Evolutionary conservation across 768 basidiomycete genomes (phyloP), one percentile per base, ranked within the genome.

Genomic region (Suillus discolor): DNA sequence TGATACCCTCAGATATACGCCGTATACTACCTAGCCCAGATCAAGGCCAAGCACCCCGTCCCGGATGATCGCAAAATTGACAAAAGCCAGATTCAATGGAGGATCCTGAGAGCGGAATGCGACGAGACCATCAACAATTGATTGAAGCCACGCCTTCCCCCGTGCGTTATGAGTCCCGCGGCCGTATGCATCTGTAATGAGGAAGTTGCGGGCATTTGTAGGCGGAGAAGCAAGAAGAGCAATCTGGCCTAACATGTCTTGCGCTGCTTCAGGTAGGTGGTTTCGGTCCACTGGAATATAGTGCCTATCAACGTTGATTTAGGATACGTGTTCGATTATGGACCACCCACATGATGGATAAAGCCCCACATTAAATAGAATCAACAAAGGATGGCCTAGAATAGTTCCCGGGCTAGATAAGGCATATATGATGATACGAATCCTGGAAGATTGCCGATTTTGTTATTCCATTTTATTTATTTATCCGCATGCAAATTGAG

Each of bases 111-210:
- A 55, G 31, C 75, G 83, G 36, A 84, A 74, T 2, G 71, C 63
- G 49, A 70, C 65, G 13, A 87, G 74, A 6, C 82, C 83, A 16
- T 77, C 73, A 68, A 81, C 86, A 31, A 85, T 70, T 8, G 79
- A 73, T 63, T 84, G 81, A 53, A 84, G 81, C 74, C 78, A 85
- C 5, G 81, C 78, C 68, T 86, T 78, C 6, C 84, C 85, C 42
- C 71, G 73, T 13, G 79, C 71, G 0, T 79, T 72, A 13, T 79
- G 75, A 13, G 57, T 68, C 13, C 86, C 85, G 23, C 79, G 79
- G 8, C 86, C 86, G 47, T 86, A 86, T 6, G 78, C 82, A 67
- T 85, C 84, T 1, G 82, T 75, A n/a, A 87, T 66, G 61, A 87
- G 78, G 68, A 87, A 85, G 38, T 78, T 78, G 60, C 81, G 80